Evolutionary conservation across 768 basidiomycete species (phyloP).

Genomic region (Termitomyces sp.): DNA sequence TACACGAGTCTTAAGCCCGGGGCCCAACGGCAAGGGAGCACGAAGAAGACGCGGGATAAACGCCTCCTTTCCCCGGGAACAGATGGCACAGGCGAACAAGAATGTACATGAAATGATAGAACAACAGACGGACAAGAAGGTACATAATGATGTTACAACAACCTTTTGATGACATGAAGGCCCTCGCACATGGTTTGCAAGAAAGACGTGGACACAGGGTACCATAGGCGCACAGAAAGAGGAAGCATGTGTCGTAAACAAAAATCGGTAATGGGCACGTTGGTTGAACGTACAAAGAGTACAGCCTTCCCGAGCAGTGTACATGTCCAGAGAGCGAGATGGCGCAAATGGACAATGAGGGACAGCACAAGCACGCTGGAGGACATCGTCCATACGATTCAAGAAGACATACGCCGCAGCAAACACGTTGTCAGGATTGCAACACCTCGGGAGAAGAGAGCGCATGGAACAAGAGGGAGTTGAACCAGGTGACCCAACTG

Average conservation of each 20-base stretch:
- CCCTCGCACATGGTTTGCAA: neutral
- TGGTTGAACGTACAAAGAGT: neutral
- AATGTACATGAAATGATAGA: neutral
- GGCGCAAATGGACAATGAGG: neutral
- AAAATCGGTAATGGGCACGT: neutral
- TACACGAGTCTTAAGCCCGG: slow-evolving; percentile 11
- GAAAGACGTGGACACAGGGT: neutral
- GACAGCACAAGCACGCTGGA: neutral
- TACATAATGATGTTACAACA: neutral
- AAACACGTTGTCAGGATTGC: no score
- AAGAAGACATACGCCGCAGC: no score
- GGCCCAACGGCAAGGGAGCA: slow-evolving; percentile 13
- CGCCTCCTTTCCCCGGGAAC: slow-evolving; percentile 1
- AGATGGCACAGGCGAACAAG: neutral
- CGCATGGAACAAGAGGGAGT: neutral
- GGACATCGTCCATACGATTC: neutral
- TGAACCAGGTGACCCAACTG: neutral
- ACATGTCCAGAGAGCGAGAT: neutral
- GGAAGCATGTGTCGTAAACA: neutral
- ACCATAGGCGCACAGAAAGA: neutral
- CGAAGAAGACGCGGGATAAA: neutral
- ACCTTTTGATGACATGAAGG: neutral
- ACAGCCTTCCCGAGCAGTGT: neutral
- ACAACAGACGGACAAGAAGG: neutral
- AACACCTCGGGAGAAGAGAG: neutral